These are phyloP conservation scores for Sporothrix schenckii DNA, from an alignment of 2,329 filamentous ascomycete species.

Conservation along the genomic window DNA sequence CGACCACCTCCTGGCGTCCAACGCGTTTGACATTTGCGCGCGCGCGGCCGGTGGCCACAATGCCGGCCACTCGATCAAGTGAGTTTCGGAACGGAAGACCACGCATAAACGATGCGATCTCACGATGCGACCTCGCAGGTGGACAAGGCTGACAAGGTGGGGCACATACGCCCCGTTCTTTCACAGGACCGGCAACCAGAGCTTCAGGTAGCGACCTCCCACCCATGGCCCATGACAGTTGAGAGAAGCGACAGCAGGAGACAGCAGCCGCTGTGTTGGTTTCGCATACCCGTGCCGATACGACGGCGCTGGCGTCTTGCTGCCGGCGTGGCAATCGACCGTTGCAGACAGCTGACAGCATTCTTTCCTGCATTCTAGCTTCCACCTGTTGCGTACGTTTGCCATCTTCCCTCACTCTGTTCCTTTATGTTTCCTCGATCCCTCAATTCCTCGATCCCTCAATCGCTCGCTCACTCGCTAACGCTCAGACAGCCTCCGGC, in stretches of 20 bases:
- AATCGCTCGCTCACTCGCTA: not conserved
- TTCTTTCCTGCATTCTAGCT: slow-evolving; percentile 28
- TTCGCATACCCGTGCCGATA: not conserved
- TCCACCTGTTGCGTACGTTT: slow-evolving; percentile 43
- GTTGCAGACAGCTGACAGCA: slow-evolving; percentile 10
- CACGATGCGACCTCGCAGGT: not conserved
- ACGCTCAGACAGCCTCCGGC: slow-evolving; percentile 55
- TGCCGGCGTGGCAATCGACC: not conserved
- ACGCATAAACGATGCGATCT: not conserved
- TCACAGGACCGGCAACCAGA: slow-evolving; percentile 34
- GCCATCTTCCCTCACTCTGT: no score
- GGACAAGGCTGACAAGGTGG: slow-evolving; percentile 28
- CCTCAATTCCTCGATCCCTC: no score
- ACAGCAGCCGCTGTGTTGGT: no score
- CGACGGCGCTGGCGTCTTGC: no score
- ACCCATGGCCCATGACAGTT: not conserved
- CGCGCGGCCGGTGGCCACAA: slow-evolving; percentile 64
- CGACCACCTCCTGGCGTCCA: slow-evolving; percentile 35
- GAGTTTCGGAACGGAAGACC: not conserved
- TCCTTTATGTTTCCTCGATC: no score
- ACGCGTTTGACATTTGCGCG: slow-evolving; percentile 52
- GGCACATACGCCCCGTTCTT: not conserved
- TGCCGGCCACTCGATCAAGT: slow-evolving; percentile 54
- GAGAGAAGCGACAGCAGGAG: not conserved
- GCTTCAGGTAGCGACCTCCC: slow-evolving; percentile 35